Conservation (phyloP, 2,329 filamentous ascomycete genomes). For the Aspergillus spinulosporus region DNA sequence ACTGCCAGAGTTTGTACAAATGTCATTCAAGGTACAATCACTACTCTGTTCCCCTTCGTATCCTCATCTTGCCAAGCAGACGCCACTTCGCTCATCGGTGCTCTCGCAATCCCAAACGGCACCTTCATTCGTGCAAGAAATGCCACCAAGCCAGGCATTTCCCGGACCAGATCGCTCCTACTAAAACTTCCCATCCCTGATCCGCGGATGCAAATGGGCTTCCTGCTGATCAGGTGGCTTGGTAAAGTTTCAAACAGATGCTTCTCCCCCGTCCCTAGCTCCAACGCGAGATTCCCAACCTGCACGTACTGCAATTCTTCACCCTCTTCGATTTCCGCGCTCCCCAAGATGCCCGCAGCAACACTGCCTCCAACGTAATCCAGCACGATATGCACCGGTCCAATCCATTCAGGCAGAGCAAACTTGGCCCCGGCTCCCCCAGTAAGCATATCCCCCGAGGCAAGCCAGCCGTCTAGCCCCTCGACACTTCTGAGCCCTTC, state of each 20-base stretch:
- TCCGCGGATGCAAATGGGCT: constrained; percentile 9
- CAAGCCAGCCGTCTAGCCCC: background rate
- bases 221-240: background rate
- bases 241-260: background rate
- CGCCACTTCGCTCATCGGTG: background rate
- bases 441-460: background rate
- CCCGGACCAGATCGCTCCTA: background rate
- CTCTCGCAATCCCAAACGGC: background rate
- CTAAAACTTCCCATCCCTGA: constrained; percentile 8
- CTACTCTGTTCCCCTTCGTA: background rate
- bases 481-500: background rate
- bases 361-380: background rate
- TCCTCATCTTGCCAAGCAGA: background rate
- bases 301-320: background rate
- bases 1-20: too few species aligned
- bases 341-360: background rate
- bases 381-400: background rate
- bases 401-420: background rate
- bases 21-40: background rate
- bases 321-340: background rate
- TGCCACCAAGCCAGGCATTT: background rate
- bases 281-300: background rate
- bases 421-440: background rate
- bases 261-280: background rate
- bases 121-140: background rate